Base-by-base conservation (phyloP, 768 basidiomycete genomes). In the Tricholoma matsutake region DNA sequence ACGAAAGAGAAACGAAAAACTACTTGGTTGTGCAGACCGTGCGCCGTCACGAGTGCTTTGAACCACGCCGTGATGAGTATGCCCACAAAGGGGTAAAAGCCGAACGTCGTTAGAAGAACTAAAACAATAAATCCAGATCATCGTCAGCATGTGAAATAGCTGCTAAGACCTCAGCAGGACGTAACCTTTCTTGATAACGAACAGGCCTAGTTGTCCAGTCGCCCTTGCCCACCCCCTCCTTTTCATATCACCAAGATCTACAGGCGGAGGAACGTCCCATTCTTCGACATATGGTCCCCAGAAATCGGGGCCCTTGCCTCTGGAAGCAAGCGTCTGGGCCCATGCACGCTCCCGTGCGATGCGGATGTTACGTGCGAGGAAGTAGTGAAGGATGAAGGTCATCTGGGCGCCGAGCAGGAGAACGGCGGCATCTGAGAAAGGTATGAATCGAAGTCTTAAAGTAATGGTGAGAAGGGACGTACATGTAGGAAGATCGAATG, bases 231-330 rank as follows among this genome's bases (percentile, higher is more conserved):
- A 67, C 14, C 63, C 68, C 59, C 73, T 68, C 66, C 67, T 65
- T 60, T 63, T 61, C n/a, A 73, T 66, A 37, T 74, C 68, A 49
- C 62, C 25, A 10, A 73, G 65, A 5, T 82, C 71, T 0, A 65
- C 64, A 31, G 29, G 31, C 0, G 84, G 87, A 0, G 90, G 89
- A 2, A 75, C 68, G 25, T 86, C 81, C 89, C 89, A 91, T 72
- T 94, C 92, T 68, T 95, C 89, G 0, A 90, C 84, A 62, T 92
- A 93, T 0, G 86, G 84, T 61, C 81, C 79, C 92, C 93, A 98
- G 76, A 96, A 96, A 8, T 90, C 86, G 0, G 81, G 76, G 0
- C 87, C 86, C 66, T 96, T 96, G 11, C 88, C 88, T 1, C 94
- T 84, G 4, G 93, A 96, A 6, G 81, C 75, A 29, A 96, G 86